These are phyloP conservation scores for Colletotrichum karsti DNA, from an alignment of 2,329 filamentous ascomycete genomes.

Conservation along the genomic window DNA sequence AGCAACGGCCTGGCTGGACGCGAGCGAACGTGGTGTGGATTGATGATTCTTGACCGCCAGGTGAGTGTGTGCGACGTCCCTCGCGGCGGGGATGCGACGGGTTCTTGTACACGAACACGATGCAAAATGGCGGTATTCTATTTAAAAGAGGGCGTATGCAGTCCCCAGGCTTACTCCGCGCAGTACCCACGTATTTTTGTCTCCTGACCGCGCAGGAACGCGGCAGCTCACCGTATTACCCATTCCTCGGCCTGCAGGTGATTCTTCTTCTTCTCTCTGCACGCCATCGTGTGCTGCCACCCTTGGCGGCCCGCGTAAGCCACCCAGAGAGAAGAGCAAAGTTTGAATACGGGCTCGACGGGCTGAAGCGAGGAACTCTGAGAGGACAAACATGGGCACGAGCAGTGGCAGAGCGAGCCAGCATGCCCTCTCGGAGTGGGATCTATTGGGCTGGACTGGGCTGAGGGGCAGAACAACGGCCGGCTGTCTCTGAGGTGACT, in stretches of 20 bases:
- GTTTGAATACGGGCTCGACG: conserved; percentile 7
- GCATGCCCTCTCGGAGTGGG: background rate
- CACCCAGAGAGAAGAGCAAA: background rate
- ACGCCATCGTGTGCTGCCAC: conserved; percentile 13
- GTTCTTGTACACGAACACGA: conserved; percentile 9
- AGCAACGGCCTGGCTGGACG: background rate
- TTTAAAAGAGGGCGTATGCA: conserved; percentile 11
- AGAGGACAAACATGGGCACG: background rate
- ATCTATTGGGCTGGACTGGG: background rate
- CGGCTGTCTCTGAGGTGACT: conserved; percentile 17
- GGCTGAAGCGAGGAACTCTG: background rate
- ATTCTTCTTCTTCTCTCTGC: conserved; percentile 12
- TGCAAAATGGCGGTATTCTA: conserved; percentile 14
- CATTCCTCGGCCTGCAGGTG: background rate
- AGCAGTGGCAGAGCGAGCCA: background rate
- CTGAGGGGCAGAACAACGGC: background rate
- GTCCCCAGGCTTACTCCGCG: background rate
- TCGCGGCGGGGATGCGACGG: background rate
- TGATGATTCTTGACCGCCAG: conserved; percentile 1
- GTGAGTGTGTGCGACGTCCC: background rate
- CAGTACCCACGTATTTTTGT: background rate
- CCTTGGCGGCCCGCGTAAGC: background rate
- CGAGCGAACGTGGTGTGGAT: background rate
- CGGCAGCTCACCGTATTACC: conserved; percentile 5
- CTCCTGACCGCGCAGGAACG: conserved; percentile 18